Conservation (phyloP, 352 stramenopile species). For the Phytophthora pseudosyringae region DNA sequence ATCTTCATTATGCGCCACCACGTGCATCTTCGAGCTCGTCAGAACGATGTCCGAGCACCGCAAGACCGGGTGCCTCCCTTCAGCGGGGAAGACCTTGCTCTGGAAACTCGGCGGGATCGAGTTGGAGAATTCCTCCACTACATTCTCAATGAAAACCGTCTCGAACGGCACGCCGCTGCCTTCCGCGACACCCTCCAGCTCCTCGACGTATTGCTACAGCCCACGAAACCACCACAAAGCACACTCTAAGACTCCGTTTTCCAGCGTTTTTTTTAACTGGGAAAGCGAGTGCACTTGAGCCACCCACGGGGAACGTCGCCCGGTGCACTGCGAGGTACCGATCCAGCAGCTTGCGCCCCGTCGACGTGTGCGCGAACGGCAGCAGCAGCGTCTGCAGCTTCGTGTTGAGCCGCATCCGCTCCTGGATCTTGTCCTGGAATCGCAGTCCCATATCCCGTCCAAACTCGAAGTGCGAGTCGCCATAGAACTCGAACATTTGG, state of each 20-base stretch:
- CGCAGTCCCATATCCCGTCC: constrained; percentile 51
- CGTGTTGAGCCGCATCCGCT: constrained; percentile 43
- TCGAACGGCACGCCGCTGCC: constrained; percentile 65
- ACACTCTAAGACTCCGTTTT: neutral
- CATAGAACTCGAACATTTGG: constrained; percentile 58
- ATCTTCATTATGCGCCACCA: constrained; percentile 83
- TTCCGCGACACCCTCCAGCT: constrained; percentile 65
- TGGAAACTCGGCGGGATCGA: constrained; percentile 55
- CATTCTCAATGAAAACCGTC: constrained; percentile 75
- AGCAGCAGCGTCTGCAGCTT: constrained; percentile 70
- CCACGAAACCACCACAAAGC: neutral
- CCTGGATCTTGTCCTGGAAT: constrained; percentile 59
- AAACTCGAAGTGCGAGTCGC: constrained; percentile 74
- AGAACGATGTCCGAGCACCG: constrained; percentile 77
- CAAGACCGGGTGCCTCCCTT: constrained; percentile 40
- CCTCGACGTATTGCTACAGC: constrained; percentile 68
- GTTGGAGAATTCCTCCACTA: constrained; percentile 78
- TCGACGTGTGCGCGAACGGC: constrained; percentile 51
- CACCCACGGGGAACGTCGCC: constrained; percentile 58
- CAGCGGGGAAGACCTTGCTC: constrained; percentile 18
- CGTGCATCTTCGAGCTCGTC: constrained; percentile 42
- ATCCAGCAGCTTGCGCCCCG: constrained; percentile 45
- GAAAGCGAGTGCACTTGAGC: neutral
- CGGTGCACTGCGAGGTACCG: constrained; percentile 58
- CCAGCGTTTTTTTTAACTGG: neutral